Evolutionary conservation across 1,284 basidiomycete genomes (phyloP).

Genomic region (Cutaneotrichosporon cutaneum): DNA sequence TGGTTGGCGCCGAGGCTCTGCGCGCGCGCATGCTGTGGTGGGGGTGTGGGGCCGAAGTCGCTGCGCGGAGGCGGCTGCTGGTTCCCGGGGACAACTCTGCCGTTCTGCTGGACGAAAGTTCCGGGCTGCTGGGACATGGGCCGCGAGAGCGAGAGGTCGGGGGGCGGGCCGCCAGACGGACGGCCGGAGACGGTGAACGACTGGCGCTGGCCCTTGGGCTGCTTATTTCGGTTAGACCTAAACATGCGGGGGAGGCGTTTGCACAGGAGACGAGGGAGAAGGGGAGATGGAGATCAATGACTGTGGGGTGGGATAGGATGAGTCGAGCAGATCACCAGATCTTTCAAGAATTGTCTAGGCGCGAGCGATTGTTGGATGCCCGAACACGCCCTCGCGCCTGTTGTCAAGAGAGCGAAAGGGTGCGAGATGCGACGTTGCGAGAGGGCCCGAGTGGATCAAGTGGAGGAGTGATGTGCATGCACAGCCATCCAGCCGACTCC

Average conservation of each 20-base stretch:
- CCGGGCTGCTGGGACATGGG: conserved; percentile 2
- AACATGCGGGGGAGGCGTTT: neutral
- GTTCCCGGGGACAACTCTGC: conserved; percentile 1
- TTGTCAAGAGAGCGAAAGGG: neutral
- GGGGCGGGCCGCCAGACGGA: neutral
- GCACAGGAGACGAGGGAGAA: neutral
- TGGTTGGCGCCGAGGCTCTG: conserved; percentile 41
- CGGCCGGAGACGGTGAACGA: conserved; percentile 19
- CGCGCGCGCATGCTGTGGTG: conserved; percentile 51
- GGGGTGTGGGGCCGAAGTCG: conserved; percentile 60
- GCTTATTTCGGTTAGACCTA: conserved; percentile 1
- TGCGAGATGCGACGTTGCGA: neutral
- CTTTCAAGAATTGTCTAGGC: too few relatives aligned
- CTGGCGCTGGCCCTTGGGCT: neutral
- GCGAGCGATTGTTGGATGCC: neutral
- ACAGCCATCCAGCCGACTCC: neutral
- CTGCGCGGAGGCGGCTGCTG: conserved; percentile 7
- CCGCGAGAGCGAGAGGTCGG: conserved; percentile 1
- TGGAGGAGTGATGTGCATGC: neutral
- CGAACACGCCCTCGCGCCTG: neutral
- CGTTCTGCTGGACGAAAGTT: conserved; percentile 6
- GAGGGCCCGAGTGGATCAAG: neutral
- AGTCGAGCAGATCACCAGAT: neutral
- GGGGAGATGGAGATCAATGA: neutral
- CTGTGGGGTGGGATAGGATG: neutral